phyloP scores from a whole-genome alignment of 345 rosid genomes.

The Sisymbrium irio region DNA sequence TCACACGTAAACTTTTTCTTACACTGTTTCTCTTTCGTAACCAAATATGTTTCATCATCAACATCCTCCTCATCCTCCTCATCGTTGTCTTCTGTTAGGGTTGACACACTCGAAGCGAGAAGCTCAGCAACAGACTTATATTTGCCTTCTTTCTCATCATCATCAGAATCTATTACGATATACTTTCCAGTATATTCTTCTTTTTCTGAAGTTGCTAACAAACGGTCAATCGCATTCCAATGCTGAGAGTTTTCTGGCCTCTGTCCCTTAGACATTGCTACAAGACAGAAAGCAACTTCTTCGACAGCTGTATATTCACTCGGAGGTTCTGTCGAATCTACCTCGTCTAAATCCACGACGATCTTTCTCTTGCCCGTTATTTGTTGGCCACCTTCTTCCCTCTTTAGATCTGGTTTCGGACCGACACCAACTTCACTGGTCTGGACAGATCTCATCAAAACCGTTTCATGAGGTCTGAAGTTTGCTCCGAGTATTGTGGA shows the following conservation, averaged over 20 bases:
- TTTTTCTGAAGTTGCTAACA: not conserved
- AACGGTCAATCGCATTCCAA: not conserved
- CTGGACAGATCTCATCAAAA: constrained; percentile 13
- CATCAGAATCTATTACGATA: not conserved
- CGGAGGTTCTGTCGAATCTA: not conserved
- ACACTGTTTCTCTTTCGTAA: not conserved
- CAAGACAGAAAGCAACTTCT: constrained; percentile 7
- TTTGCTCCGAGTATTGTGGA: not conserved
- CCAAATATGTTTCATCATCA: not conserved
- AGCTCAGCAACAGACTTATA: not conserved
- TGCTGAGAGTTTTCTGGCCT: not conserved
- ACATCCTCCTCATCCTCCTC: not conserved
- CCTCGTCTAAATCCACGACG: not conserved
- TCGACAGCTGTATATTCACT: not conserved
- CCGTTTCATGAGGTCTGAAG: not conserved
- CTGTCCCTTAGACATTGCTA: not conserved
- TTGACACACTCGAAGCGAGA: not conserved
- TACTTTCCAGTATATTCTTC: constrained; percentile 2
- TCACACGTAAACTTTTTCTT: constrained; percentile 41
- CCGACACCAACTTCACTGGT: not conserved
- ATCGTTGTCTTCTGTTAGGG: constrained; percentile 4
- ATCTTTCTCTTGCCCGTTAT: not conserved
- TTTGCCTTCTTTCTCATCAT: not conserved
- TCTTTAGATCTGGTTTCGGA: constrained; percentile 1
- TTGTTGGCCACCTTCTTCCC: constrained; percentile 4